Evolutionary conservation across 1,284 basidiomycete species (phyloP), one percentile per base, ranked within the genome.

Genomic region (Cutaneotrichosporon cavernicola): DNA sequence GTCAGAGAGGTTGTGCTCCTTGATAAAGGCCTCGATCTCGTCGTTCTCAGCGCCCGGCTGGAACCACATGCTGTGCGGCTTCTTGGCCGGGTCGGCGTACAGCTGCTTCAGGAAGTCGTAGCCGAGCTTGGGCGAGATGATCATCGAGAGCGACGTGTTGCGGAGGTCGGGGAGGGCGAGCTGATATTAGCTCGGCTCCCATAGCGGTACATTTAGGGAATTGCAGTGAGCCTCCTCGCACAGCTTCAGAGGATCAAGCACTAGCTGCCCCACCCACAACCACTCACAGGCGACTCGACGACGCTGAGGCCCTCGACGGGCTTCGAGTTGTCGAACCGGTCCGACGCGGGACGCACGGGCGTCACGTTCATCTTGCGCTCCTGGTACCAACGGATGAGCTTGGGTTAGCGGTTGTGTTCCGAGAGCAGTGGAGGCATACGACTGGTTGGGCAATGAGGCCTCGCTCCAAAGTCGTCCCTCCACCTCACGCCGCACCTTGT

Each of bases 11-110:
- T 82, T 84, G 65, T 86, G 86, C 61, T 84, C 80, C 43, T 81
- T 79, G 70, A 88, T 84, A 68, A 82, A 88, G 13, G 78, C 69
- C 46, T 76, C 76, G 56, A 88, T 86, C 7, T 77, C 76, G 47
- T 79, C 85, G 72, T 90, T 87, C 69, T 89, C 87, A 11, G 90
- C 89, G 30, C 91, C 91, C 14, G 91, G 91, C 77, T 94, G 91
- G 47, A 93, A 84, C 91, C 91, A 94, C 55, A 92, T 82, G 1
- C 86, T 84, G 18, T 87, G 87, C 11, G 91, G 82, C 36, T 81
- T 79, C 30, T 88, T 82, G 68, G 90, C 80, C 58, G 90, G 70
- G 30, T 81, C 82, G 16, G 62, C 52, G 88, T 90, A 76, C 30
- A 74, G 63, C 30, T 64, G 61, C 70, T 77, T 56, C 51, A 80